Base-by-base conservation (phyloP, 2,329 filamentous ascomycete species). In the Aspergillus nomiae region DNA sequence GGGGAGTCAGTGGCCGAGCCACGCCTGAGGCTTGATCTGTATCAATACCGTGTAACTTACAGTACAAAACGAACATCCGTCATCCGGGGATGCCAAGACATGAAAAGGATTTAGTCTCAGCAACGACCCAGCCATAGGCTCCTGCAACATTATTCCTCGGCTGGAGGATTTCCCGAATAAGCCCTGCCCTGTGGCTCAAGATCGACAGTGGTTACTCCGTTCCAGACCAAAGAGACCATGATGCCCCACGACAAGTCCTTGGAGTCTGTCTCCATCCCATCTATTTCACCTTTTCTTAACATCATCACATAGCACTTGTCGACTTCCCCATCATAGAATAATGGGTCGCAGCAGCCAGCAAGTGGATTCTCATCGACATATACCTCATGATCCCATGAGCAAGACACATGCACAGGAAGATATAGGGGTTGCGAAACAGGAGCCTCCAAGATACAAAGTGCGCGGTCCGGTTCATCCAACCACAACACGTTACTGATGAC, bases 41-140 rank as follows among this genome's bases (percentile, higher is more conserved):
- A 58, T 56, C 16, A 24, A 50, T 61, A 64, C 59, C 3, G 11
- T 8, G 2, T 26, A 34, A 55, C 12, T 59, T 5, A 30, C 30
- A 7, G 4, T 48, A 19, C 43, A 16, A 24, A 14, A 26, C 53
- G 38, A 64, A 64, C 59, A 55, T 64, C 62, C 62, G 62, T 34
- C 62, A 58, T 64, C 62, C 62, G 62, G 16, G n/a, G 2, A 2
- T 55, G 58, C 54, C 36, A 55, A 48, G 60, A 54, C 3, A 2
- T 14, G 8, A 10, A 16, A n/a, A n/a, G 4, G 12, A n/a, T 32
- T 5, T 19, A 9, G 34, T 12, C 34, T 8, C 58, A 58, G 38
- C 51, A 48, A 41, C 38, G 3, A n/a, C 7, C 16, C 38, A 8
- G 38, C 2, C n/a, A 9, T 9, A 9, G 4, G 11, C 16, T 2